phyloP scores from a whole-genome alignment of 2,329 filamentous ascomycete species.

The Alternaria ethzedia region DNA sequence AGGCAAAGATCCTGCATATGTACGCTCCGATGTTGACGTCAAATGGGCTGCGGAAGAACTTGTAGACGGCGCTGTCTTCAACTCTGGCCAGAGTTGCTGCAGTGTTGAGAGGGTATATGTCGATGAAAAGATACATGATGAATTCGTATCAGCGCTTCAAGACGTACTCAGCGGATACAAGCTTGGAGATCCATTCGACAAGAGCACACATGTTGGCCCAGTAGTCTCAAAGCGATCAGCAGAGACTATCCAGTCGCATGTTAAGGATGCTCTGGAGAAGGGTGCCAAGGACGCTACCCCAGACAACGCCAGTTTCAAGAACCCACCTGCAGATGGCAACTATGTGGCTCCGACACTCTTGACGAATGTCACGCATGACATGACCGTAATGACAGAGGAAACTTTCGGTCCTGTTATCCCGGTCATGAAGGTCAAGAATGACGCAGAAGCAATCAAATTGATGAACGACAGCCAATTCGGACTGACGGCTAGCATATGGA shows the following conservation, averaged over 20 bases:
- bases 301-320: constrained; percentile 76
- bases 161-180: constrained; percentile 79
- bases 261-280: constrained; percentile 81
- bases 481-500: constrained; percentile 96
- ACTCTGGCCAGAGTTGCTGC: constrained; percentile 98
- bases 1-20: constrained; percentile 92
- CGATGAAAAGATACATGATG: constrained; percentile 80
- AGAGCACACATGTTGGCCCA: constrained; percentile 81
- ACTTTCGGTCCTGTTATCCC: constrained; percentile 94
- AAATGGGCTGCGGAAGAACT: constrained; percentile 93
- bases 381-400: constrained; percentile 91
- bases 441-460: constrained; percentile 78
- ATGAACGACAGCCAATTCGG: constrained; percentile 98
- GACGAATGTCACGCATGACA: constrained; percentile 77
- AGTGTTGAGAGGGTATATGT: constrained; percentile 92
- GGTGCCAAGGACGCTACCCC: constrained; percentile 87
- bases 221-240: constrained; percentile 84
- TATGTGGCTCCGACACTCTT: constrained; percentile 87
- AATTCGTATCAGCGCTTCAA: constrained; percentile 79
- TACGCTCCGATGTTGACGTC: constrained; percentile 83
- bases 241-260: constrained; percentile 76
- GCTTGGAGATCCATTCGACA: constrained; percentile 85
- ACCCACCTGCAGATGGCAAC: constrained; percentile 78
- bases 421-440: constrained; percentile 81
- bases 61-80: constrained; percentile 95